Conservation (phyloP, 2,329 filamentous ascomycete species). For the Trichophaea hybrida region DNA sequence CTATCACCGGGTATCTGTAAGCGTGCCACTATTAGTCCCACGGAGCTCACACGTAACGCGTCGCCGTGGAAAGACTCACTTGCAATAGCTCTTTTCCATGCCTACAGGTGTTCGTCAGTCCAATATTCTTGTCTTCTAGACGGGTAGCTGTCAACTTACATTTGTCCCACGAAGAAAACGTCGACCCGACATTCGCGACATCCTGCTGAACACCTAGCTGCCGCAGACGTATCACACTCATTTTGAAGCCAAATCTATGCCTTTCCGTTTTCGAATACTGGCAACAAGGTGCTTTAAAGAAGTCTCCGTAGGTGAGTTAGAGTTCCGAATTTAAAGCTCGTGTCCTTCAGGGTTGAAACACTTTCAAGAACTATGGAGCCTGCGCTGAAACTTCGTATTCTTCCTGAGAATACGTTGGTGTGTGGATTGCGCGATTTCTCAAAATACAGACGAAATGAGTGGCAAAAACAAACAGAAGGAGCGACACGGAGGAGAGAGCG, state of each 20-base stretch:
- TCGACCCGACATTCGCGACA: slow-evolving; percentile 5
- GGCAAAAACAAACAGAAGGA: not conserved
- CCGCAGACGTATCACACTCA: slow-evolving; percentile 8
- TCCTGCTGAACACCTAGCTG: slow-evolving; percentile 4
- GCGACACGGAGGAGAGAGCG: too few species aligned
- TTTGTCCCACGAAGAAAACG: slow-evolving; percentile 17
- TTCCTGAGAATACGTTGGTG: not conserved
- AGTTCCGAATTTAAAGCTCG: not conserved
- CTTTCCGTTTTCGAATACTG: slow-evolving; percentile 69
- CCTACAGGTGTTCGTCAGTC: slow-evolving; percentile 6
- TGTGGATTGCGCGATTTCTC: not conserved
- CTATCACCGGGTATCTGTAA: slow-evolving; percentile 26
- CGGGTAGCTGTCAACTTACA: slow-evolving; percentile 6
- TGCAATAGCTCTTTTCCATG: slow-evolving; percentile 16
- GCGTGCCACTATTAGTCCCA: not conserved
- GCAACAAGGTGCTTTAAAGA: not conserved
- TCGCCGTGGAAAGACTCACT: slow-evolving; percentile 8
- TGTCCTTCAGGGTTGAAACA: not conserved
- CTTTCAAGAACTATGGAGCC: not conserved
- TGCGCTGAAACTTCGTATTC: not conserved
- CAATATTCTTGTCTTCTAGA: not conserved
- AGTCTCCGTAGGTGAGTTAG: not conserved
- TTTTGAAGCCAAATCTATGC: slow-evolving; percentile 52
- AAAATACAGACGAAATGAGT: not conserved
- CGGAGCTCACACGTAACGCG: not conserved